Evolutionary conservation across 1,284 basidiomycete species (phyloP).

Genomic region (Cryptococcus maquisensis): DNA sequence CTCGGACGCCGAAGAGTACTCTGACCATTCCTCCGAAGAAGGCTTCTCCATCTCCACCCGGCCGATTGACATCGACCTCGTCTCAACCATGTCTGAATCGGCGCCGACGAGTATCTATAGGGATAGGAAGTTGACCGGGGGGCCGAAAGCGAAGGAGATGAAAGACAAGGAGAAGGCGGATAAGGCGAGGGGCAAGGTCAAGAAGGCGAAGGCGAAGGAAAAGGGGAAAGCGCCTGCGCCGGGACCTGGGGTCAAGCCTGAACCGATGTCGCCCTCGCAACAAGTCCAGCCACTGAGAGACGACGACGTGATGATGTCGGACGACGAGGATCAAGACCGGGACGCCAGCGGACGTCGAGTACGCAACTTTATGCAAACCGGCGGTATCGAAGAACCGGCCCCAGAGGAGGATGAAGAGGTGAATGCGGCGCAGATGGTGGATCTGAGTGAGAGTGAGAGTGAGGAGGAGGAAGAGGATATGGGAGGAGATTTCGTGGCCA

Average conservation of each 20-base stretch:
- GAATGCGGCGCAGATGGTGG: conserved; percentile 65
- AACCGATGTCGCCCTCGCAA: conserved; percentile 38
- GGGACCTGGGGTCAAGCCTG: conserved; percentile 31
- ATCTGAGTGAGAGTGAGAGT: conserved; percentile 77
- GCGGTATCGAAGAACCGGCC: conserved; percentile 56
- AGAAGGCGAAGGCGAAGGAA: conserved; percentile 4
- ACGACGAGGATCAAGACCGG: conserved; percentile 38
- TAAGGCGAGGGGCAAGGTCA: background rate
- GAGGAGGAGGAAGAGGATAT: conserved; percentile 82
- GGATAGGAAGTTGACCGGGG: conserved; percentile 47
- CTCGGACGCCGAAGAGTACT: conserved; percentile 62
- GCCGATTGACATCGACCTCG: conserved; percentile 76
- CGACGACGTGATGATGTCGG: conserved; percentile 38
- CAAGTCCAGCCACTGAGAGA: conserved; percentile 17
- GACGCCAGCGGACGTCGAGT: conserved; percentile 36
- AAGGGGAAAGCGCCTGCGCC: conserved; percentile 5
- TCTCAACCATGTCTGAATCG: conserved; percentile 77
- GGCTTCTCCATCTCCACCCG: conserved; percentile 57
- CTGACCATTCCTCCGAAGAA: conserved; percentile 86
- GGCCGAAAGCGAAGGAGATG: conserved; percentile 34
- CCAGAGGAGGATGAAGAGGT: conserved; percentile 46
- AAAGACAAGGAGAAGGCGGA: conserved; percentile 30
- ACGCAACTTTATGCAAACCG: conserved; percentile 35
- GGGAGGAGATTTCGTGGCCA: conserved; percentile 67
- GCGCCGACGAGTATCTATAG: conserved; percentile 70